Percentiles rank a stretch among this genome's conserved stretches.
These are phyloP conservation scores for Striga hermonthica DNA, from an alignment of 305 asterid species.

Conservation along the genomic window DNA sequence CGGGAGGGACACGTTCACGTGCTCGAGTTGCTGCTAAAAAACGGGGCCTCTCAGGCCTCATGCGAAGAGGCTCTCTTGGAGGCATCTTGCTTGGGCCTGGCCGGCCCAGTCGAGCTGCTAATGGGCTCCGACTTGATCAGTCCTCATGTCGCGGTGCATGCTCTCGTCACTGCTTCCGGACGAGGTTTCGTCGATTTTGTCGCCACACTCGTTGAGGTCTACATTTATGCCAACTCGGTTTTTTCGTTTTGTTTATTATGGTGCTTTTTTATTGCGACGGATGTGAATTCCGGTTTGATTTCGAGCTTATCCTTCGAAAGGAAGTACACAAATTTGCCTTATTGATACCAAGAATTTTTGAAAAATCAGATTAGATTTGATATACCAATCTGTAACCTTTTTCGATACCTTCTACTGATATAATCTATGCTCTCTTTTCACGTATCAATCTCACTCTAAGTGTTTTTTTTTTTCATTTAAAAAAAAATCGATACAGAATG, in stretches of 20 bases:
- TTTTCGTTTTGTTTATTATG: too few relatives aligned
- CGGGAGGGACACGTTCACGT: slow-evolving; percentile 65
- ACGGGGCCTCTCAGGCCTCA: slow-evolving; percentile 64
- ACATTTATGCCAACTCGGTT: not conserved
- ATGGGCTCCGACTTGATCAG: slow-evolving; percentile 65
- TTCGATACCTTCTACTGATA: too few relatives aligned
- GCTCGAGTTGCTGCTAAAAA: slow-evolving; percentile 50
- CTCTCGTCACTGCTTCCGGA: slow-evolving; percentile 64
- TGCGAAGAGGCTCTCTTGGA: slow-evolving; percentile 80
- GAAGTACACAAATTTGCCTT: too few relatives aligned
- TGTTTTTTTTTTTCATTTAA: not conserved
- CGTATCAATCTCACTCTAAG: too few relatives aligned
- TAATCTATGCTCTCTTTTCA: too few relatives aligned
- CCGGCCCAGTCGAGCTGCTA: slow-evolving; percentile 54
- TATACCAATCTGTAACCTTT: too few relatives aligned
- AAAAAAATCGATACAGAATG: slow-evolving; percentile 40
- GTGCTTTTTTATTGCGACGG: too few relatives aligned
- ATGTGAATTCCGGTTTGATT: too few relatives aligned
- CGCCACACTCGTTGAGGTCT: slow-evolving; percentile 41
- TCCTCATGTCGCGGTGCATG: slow-evolving; percentile 63
- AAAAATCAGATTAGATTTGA: too few relatives aligned
- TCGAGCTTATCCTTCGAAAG: too few relatives aligned
- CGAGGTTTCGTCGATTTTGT: slow-evolving; percentile 46
- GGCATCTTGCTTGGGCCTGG: slow-evolving; percentile 52
- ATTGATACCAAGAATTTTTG: too few relatives aligned